Percentiles rank a stretch among this genome's conserved stretches.
Evolutionary conservation across 768 basidiomycete species (phyloP).

Genomic region (Piloderma croceum): DNA sequence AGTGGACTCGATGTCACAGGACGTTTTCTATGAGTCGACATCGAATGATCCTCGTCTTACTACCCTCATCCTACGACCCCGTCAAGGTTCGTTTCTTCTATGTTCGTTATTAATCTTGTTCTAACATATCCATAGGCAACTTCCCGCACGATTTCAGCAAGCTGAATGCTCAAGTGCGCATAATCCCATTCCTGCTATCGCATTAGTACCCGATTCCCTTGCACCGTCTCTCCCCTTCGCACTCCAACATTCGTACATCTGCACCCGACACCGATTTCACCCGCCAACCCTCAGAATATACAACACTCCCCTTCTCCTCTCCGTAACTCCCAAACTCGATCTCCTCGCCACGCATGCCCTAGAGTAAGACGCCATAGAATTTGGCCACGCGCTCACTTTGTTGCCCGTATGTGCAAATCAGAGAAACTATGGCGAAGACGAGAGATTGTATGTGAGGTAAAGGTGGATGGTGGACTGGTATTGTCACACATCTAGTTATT

Average conservation of each 20-base stretch:
- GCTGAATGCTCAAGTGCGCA: slow-evolving; percentile 62
- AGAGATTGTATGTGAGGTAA: slow-evolving; percentile 65
- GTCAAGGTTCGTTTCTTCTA: too few relatives aligned
- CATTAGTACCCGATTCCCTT: slow-evolving; percentile 61
- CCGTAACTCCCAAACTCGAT: slow-evolving; percentile 30
- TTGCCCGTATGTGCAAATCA: slow-evolving; percentile 89
- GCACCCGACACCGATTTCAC: too few relatives aligned
- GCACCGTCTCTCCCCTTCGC: slow-evolving; percentile 64
- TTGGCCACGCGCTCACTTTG: slow-evolving; percentile 68
- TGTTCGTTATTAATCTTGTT: too few relatives aligned
- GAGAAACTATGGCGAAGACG: slow-evolving; percentile 67
- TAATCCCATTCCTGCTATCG: slow-evolving; percentile 62
- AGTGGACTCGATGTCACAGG: too few relatives aligned
- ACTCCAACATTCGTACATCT: slow-evolving; percentile 61
- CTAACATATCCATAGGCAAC: slow-evolving; percentile 44
- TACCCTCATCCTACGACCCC: too few relatives aligned
- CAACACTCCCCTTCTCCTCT: slow-evolving; percentile 64
- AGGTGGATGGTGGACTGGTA: slow-evolving; percentile 63
- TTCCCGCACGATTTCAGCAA: slow-evolving; percentile 56
- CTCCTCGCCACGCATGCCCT: slow-evolving; percentile 45
- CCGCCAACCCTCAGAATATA: slow-evolving; percentile 49
- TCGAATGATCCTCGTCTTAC: too few relatives aligned
- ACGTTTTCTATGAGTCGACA: too few relatives aligned
- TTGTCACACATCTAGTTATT: slow-evolving; percentile 54
- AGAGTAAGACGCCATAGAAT: slow-evolving; percentile 48